Evolutionary conservation across 352 stramenopile species (phyloP), one percentile per base, ranked within the genome.

Genomic region (Achlya hypogyna): DNA sequence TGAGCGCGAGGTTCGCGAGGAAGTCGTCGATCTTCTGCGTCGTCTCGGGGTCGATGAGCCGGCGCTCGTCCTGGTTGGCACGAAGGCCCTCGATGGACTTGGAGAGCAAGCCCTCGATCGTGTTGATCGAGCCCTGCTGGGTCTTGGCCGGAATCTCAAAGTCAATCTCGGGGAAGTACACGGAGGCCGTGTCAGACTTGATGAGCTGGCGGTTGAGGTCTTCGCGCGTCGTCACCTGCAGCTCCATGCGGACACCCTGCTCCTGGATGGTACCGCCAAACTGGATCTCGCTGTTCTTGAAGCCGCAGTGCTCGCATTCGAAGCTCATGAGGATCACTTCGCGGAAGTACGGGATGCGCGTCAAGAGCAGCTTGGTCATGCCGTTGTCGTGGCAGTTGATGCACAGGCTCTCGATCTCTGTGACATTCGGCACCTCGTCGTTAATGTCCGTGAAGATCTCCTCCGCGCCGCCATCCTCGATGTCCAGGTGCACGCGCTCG

Each of bases 311-410:
- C 8, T 88, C 76, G 77, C 94, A 98, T 64, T 88, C 77, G 58
- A 98, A 96, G 16, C 84, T 92, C 78, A 96, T 96, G 51, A 98
- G 74, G 67, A 98, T 97, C 40, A 98, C 81, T 70, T 98, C 89
- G 25, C 90, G 85, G 75, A 98, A 98, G 74, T 95, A 93, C 29
- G 94, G 94, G 69, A 98, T 96, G 62, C 92, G 84, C 12, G 91
- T 98, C 20, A 96, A 77, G 62, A 98, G 77, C 47, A 98, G 75
- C 49, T 86, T 85, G 14, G 93, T 98, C 23, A 71, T 86, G 67
- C 88, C 93, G 40, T 95, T 73, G 8, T 90, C 77, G 43, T 78
- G 72, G 74, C 93, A 98, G 70, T 89, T 88, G 75, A 96, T 96
- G 69, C 93, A 98, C 62, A 96, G 53, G 73, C 87, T 96, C 54